Conservation (phyloP, 2,329 filamentous ascomycete species). For the Juglanconis sp. region DNA sequence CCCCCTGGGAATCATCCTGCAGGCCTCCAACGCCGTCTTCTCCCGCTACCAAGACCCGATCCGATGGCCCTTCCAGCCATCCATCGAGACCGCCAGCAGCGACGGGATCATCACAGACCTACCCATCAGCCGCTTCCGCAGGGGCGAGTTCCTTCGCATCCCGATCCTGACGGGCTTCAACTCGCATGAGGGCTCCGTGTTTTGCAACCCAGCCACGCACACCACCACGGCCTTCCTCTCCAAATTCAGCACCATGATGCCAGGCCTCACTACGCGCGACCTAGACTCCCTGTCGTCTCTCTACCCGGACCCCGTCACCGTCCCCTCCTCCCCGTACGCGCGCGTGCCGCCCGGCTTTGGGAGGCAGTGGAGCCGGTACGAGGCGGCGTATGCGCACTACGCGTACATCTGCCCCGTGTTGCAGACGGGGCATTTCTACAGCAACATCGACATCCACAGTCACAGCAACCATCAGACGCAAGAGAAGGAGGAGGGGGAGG, state of each 20-base stretch:
- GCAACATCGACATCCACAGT: conserved; percentile 18
- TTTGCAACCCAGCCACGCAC: conserved; percentile 51
- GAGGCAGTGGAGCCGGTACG: conserved; percentile 53
- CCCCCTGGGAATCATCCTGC: conserved; percentile 34
- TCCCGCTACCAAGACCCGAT: conserved; percentile 39
- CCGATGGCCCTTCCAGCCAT: conserved; percentile 66
- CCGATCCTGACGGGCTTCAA: conserved; percentile 69
- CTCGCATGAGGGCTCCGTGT: conserved; percentile 65
- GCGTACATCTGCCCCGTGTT: conserved; percentile 63
- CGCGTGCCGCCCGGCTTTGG: conserved; percentile 39
- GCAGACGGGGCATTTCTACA: conserved; percentile 49
- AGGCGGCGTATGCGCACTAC: conserved; percentile 61
- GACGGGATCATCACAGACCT: conserved; percentile 51
- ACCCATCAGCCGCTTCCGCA: conserved; percentile 58
- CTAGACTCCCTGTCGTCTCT: conserved; percentile 52
- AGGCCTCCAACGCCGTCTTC: conserved; percentile 44
- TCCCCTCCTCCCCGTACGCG: conserved; percentile 38
- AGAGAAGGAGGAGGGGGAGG: background rate
- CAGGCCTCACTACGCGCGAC: conserved; percentile 49
- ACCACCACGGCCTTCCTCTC: conserved; percentile 49
- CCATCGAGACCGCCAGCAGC: conserved; percentile 47
- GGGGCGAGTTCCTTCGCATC: conserved; percentile 50
- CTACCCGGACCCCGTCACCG: conserved; percentile 58
- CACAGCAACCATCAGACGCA: background rate
- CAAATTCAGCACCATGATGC: conserved; percentile 63